Conservation (phyloP, 176 grass and related monocot genomes). For the Carex littledalei region DNA sequence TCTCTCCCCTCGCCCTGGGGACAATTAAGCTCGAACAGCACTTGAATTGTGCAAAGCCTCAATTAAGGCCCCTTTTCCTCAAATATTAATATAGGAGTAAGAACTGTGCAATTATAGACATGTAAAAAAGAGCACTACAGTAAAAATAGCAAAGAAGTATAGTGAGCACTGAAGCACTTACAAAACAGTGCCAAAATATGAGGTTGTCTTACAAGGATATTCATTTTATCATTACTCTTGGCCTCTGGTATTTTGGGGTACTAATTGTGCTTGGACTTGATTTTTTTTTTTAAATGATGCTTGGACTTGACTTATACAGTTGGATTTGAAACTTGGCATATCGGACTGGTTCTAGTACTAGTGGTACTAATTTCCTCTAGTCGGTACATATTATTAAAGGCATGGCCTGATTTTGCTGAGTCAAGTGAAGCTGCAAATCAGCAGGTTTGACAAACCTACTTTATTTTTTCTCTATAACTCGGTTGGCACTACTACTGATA, state of each 20-base stretch:
- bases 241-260: not conserved
- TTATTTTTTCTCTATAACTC: not conserved
- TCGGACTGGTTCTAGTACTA: constrained; percentile 50
- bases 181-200: not conserved
- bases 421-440: constrained; percentile 81
- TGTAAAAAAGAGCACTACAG: not conserved
- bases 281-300: not conserved
- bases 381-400: constrained; percentile 56
- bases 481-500: not conserved
- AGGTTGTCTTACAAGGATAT: not conserved
- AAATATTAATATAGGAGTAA: not conserved
- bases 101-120: not conserved
- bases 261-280: constrained; percentile 47
- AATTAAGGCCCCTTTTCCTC: not conserved
- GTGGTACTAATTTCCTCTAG: constrained; percentile 64
- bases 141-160: not conserved
- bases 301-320: constrained; percentile 57
- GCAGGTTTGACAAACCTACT: constrained; percentile 36
- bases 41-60: not conserved
- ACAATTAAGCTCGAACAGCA: not conserved
- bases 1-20: too few species aligned
- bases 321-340: constrained; percentile 79
- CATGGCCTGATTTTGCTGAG: constrained; percentile 79
- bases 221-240: not conserved
- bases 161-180: not conserved